Base-by-base conservation (phyloP, 441 rosid genomes). In the Codiaeum variegatum region DNA sequence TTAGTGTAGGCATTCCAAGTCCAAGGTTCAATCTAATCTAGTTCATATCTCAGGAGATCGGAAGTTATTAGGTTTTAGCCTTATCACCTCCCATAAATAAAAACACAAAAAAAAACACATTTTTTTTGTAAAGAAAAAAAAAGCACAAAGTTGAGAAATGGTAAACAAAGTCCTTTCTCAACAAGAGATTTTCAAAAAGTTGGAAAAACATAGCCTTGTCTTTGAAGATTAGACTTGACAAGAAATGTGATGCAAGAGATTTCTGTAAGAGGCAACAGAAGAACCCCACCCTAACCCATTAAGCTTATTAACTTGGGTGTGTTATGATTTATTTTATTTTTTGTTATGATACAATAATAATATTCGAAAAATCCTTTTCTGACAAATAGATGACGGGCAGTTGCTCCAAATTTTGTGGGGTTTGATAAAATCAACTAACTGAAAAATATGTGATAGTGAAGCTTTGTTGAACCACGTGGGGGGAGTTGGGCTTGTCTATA, bases 331-430 rank as follows among this genome's bases (percentile, higher is more conserved):
- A 32, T 47, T 21, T 40, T 40, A 2, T 9, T 47, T 16, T 47
- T 16, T 42, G 8, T 42, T 11, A 7, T 11, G 46, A 29, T 15
- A 13, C 3, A 10, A 58, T 10, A 55, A 23, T 4, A 2, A 40
- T 6, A 18, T 10, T n/a, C 2, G 73, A 70, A 2, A 40, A 40
- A 11, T 28, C 73, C 16, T 28, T 70, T 40, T 70, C 73, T 26
- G 3, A 2, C 10, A 52, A 52, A 52, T 4, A 18, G n/a, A 19
- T 40, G 73, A 56, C 59, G n/a, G 28, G 46, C 0, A 44, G 66
- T 58, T 40, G 65, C 65, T 70, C 40, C 66, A 70, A 4, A 11
- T 24, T 18, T 70, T 70, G 58, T 59, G 58, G 66, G 73, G 66
- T 44, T 31, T 63, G 13, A 28, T 4, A 18, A 26, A 40, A 58